A percentile compares a stretch with the other conserved stretches of the same genome.
Evolutionary conservation across 2,329 filamentous ascomycete genomes (phyloP).

Genomic region (Talaromyces atroroseus): DNA sequence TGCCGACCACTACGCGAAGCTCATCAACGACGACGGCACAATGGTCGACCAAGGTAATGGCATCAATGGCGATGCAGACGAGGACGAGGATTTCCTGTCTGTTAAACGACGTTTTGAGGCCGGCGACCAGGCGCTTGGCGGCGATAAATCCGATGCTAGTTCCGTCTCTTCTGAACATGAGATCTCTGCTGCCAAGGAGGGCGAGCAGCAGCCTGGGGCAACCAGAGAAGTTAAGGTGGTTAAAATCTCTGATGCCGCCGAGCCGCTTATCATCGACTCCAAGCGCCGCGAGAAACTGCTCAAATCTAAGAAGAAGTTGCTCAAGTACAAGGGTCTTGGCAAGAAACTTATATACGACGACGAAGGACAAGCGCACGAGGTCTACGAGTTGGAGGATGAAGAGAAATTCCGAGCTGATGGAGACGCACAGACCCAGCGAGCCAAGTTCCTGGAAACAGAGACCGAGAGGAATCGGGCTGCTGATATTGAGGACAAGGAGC

Average conservation of each 20-base stretch:
- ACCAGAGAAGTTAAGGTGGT: conserved; percentile 27
- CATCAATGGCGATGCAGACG: conserved; percentile 50
- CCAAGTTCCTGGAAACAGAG: conserved; percentile 73
- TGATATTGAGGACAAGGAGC: conserved; percentile 76
- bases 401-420: conserved; percentile 71
- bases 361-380: conserved; percentile 73
- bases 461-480: conserved; percentile 63
- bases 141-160: conserved; percentile 16
- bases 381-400: conserved; percentile 87
- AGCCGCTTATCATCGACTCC: conserved; percentile 79
- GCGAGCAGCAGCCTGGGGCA: neutral
- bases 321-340: conserved; percentile 82
- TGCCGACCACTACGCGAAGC: conserved; percentile 86
- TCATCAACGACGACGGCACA: conserved; percentile 61
- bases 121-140: conserved; percentile 55
- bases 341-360: conserved; percentile 88
- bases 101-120: conserved; percentile 83
- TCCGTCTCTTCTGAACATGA: conserved; percentile 25
- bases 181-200: conserved; percentile 29
- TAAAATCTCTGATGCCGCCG: conserved; percentile 52
- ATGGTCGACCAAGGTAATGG: conserved; percentile 33
- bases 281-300: conserved; percentile 95
- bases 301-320: conserved; percentile 86
- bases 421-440: conserved; percentile 67
- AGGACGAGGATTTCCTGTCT: conserved; percentile 75